Conservation (phyloP, 106 monocot species). For the Alisma plantagoaquatica region DNA sequence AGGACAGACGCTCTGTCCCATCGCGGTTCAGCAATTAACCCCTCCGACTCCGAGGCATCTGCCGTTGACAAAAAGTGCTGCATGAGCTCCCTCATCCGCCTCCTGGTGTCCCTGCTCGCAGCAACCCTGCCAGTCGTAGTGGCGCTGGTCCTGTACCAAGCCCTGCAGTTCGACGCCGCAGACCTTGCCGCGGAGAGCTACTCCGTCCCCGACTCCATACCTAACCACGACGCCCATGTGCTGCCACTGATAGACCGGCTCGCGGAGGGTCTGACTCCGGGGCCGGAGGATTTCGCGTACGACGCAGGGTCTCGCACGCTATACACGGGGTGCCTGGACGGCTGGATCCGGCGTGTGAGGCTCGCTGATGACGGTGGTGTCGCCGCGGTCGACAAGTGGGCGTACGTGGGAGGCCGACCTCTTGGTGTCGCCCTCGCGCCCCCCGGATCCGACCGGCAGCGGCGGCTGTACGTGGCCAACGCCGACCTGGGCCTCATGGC, state of each 20-base stretch:
- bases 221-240: constrained; percentile 6
- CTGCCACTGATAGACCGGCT: constrained; percentile 27
- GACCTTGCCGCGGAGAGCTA: constrained; percentile 25
- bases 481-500: constrained; percentile 34
- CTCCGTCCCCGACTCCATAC: constrained; percentile 6
- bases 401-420: constrained; percentile 10
- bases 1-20: too few relatives aligned
- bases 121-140: constrained; percentile 2
- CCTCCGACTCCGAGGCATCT: too few relatives aligned
- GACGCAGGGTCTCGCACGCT: constrained; percentile 27
- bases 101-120: neutral
- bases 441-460: too few relatives aligned
- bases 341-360: constrained; percentile 48
- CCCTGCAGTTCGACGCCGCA: constrained; percentile 21
- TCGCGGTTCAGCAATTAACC: too few relatives aligned
- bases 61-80: too few relatives aligned
- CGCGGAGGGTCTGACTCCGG: constrained; percentile 37
- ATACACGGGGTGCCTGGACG: constrained; percentile 55
- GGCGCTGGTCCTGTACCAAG: constrained; percentile 8
- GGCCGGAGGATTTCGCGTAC: constrained; percentile 59
- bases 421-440: constrained; percentile 6
- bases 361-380: neutral
- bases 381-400: constrained; percentile 10
- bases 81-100: neutral
- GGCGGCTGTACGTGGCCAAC: constrained; percentile 1